These are phyloP conservation scores for Lepidium sativum DNA, from an alignment of 345 rosid genomes.

Conservation along the genomic window DNA sequence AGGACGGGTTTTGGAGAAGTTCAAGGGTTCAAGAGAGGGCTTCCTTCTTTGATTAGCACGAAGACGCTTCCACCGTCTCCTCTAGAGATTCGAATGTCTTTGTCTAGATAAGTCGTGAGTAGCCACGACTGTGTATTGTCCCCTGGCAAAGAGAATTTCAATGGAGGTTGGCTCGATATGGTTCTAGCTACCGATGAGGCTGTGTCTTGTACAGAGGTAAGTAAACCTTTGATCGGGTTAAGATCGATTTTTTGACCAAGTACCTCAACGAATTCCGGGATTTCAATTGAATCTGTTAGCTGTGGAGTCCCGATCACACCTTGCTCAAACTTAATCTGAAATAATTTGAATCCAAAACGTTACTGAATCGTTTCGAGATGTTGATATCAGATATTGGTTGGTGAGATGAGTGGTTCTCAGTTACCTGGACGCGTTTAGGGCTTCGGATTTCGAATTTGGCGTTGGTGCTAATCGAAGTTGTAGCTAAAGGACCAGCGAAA, in stretches of 20 bases:
- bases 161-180: conserved; percentile 80
- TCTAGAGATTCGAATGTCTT: conserved; percentile 73
- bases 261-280: conserved; percentile 70
- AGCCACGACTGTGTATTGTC: conserved; percentile 77
- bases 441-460: conserved; percentile 84
- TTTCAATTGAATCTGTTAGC: conserved; percentile 70
- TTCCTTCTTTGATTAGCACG: conserved; percentile 82
- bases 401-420: background rate
- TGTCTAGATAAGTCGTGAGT: conserved; percentile 73
- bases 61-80: conserved; percentile 77
- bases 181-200: conserved; percentile 69
- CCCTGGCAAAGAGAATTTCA: conserved; percentile 60
- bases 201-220: conserved; percentile 71
- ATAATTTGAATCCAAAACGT: background rate
- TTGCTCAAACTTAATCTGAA: conserved; percentile 75
- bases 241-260: conserved; percentile 76
- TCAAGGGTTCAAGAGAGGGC: conserved; percentile 49
- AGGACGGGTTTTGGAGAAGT: background rate
- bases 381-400: background rate
- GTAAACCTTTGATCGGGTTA: conserved; percentile 52
- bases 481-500: conserved; percentile 63
- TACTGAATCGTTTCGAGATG: background rate
- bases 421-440: conserved; percentile 78
- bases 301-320: conserved; percentile 87
- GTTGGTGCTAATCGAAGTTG: conserved; percentile 58